Evolutionary conservation across 768 basidiomycete genomes (phyloP), one percentile per base, ranked within the genome.

Genomic region (Panaeolus papilionaceus): DNA sequence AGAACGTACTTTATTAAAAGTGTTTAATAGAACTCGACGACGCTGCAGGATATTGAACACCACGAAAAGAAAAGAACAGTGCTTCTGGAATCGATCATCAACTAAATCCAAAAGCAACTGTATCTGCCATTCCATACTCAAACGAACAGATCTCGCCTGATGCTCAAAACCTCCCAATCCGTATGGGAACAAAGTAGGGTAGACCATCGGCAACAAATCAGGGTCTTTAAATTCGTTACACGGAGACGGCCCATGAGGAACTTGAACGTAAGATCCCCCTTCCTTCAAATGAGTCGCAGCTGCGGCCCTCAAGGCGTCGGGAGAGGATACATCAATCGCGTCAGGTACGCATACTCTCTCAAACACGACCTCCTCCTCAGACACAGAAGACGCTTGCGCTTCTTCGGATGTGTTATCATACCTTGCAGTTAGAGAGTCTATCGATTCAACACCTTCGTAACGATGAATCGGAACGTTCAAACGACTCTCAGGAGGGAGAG

Each of bases 31-130:
- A 76, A 74, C 20, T 74, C 63, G 45, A 0, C 79, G 65, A 0
- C 77, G 61, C 65, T 84, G 83, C 0, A 84, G n/a, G 7, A 84
- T 77, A 68, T 82, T 84, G 49, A 83, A 81, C 3, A 71, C 78
- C 1, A 76, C 74, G 67, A 84, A 83, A 0, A 79, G 28, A 70
- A 84, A 85, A 0, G 79, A 81, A 61, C 75, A 70, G 66, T 84
- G 79, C n/a, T 76, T 68, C 62, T 77, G 76, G 70, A 84, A 85
- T 0, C 72, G 70, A 16, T n/a, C 1, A 47, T 66, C 65, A 4
- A 38, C 3, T 14, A 61, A 37, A 42, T 1, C 18, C 3, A 66
- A 66, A 0, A 66, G 28, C n/a, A 61, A 61, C 37, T 62, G 61
- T 3, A 28, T 47, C 0, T 66, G 65, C 0, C 40, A 20, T 9